Evolutionary conservation across 192 early-diverging fungal species (phyloP).

Genomic region (Coemansia sp.): DNA sequence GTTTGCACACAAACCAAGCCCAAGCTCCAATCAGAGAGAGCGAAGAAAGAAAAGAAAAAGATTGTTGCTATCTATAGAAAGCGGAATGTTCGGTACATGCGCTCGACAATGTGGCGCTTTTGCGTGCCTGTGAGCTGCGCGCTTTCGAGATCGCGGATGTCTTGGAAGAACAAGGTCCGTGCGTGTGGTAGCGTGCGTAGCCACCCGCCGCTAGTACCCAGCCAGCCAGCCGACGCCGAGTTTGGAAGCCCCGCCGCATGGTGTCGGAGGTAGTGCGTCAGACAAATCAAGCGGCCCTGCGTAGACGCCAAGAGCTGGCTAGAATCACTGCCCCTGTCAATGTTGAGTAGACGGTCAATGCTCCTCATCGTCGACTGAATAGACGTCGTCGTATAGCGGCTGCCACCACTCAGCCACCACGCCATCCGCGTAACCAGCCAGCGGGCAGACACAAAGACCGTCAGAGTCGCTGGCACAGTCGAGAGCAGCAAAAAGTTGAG

Average conservation of each 20-base stretch:
- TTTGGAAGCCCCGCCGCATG: slow-evolving; percentile 50
- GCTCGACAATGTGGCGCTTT: slow-evolving; percentile 59
- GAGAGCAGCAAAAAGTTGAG: slow-evolving; percentile 94
- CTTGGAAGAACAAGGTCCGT: slow-evolving; percentile 72
- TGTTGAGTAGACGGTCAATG: slow-evolving; percentile 64
- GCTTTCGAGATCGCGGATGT: slow-evolving; percentile 79
- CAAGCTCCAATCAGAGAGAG: no score
- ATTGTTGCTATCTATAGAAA: slow-evolving; percentile 52
- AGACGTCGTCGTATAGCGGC: slow-evolving; percentile 44
- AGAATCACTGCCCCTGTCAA: slow-evolving; percentile 1
- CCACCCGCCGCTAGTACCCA: slow-evolving; percentile 23
- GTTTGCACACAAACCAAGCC: no score
- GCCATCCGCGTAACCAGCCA: slow-evolving; percentile 43
- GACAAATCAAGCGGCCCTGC: slow-evolving; percentile 45
- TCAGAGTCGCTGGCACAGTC: slow-evolving; percentile 70
- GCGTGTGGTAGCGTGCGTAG: slow-evolving; percentile 54
- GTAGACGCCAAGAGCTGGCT: slow-evolving; percentile 8
- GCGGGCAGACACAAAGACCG: slow-evolving; percentile 56
- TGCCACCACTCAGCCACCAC: slow-evolving; percentile 43
- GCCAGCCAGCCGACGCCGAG: slow-evolving; percentile 17
- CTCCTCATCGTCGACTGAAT: slow-evolving; percentile 61
- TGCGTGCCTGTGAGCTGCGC: slow-evolving; percentile 55
- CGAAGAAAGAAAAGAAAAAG: no score
- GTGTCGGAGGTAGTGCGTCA: slow-evolving; percentile 64
- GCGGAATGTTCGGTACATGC: slow-evolving; percentile 70